These are phyloP conservation scores for Paxillus rubicundulus DNA, from an alignment of 768 basidiomycete species.

Conservation along the genomic window DNA sequence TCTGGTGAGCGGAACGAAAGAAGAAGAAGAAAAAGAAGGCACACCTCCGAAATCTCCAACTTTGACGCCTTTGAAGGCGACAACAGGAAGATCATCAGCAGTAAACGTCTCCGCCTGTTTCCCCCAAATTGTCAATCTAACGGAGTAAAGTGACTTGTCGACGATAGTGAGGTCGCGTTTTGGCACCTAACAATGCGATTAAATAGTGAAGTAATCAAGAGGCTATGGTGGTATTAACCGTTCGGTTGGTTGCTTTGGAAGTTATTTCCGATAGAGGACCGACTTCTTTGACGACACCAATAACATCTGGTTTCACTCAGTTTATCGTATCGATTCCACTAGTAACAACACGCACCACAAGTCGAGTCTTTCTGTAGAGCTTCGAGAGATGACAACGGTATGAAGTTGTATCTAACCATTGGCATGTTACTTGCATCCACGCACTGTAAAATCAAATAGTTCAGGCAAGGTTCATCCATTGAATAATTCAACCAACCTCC, in stretches of 20 bases:
- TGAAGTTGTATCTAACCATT: slow-evolving; percentile 80
- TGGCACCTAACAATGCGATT: slow-evolving; percentile 49
- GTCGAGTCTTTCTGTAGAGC: slow-evolving; percentile 73
- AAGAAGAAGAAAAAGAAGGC: slow-evolving; percentile 7
- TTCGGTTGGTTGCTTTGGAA: slow-evolving; percentile 65
- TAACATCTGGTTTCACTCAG: slow-evolving; percentile 59
- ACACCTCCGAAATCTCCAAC: slow-evolving; percentile 88
- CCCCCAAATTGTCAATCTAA: slow-evolving; percentile 92
- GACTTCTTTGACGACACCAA: slow-evolving; percentile 82
- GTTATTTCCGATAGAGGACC: slow-evolving; percentile 66
- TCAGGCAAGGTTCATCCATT: not conserved
- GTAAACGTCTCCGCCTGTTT: slow-evolving; percentile 84
- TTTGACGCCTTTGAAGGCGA: slow-evolving; percentile 93
- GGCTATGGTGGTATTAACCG: slow-evolving; percentile 36
- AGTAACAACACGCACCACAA: slow-evolving; percentile 55
- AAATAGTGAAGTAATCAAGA: slow-evolving; percentile 3
- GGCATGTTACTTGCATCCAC: slow-evolving; percentile 76
- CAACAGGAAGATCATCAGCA: slow-evolving; percentile 60
- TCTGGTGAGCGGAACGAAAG: slow-evolving; percentile 4
- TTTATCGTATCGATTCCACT: not conserved
- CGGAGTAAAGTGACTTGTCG: slow-evolving; percentile 74
- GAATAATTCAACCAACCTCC: slow-evolving; percentile 50
- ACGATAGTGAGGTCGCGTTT: slow-evolving; percentile 91
- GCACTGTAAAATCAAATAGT: slow-evolving; percentile 51
- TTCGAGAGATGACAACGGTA: slow-evolving; percentile 59